Percentiles rank a stretch among this genome's conserved stretches.
Evolutionary conservation across 352 stramenopile species (phyloP).

Genomic region (Globisporangium yorkense): DNA sequence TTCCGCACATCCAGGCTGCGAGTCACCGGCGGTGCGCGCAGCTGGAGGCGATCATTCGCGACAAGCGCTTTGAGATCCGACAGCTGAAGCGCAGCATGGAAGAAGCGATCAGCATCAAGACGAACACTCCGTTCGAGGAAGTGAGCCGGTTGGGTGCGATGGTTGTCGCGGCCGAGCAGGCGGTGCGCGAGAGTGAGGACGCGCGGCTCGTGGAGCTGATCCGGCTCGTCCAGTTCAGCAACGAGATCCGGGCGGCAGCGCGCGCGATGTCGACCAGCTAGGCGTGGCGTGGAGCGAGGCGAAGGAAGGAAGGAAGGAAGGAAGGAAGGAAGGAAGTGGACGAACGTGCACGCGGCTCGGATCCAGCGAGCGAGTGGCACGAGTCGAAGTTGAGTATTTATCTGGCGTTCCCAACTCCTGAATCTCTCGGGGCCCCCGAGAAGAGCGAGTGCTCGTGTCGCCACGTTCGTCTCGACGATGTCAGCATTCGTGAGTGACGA

Average conservation of each 20-base stretch:
- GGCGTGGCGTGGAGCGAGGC: neutral
- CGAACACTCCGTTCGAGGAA: slow-evolving; percentile 39
- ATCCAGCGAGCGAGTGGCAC: no score
- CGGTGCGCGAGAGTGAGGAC: slow-evolving; percentile 37
- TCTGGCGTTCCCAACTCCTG: no score
- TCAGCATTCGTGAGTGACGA: no score
- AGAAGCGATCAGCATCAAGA: slow-evolving; percentile 52
- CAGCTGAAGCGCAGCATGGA: slow-evolving; percentile 46
- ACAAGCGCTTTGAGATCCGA: slow-evolving; percentile 24
- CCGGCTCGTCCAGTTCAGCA: slow-evolving; percentile 45
- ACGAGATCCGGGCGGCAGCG: slow-evolving; percentile 35
- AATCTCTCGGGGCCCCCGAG: no score
- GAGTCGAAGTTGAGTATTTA: no score
- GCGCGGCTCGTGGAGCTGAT: slow-evolving; percentile 40
- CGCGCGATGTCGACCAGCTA: slow-evolving; percentile 17
- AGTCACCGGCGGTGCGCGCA: slow-evolving; percentile 46
- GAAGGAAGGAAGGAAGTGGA: no score
- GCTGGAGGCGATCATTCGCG: slow-evolving; percentile 33
- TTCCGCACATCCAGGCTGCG: slow-evolving; percentile 35
- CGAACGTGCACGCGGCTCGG: no score
- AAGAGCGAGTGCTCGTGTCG: no score
- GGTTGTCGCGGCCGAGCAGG: slow-evolving; percentile 32
- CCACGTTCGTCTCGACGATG: no score
- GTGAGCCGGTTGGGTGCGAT: slow-evolving; percentile 42
- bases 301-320: no score